Conservation (phyloP, 257 asterid species). For the Nicotiana noctiflora region DNA sequence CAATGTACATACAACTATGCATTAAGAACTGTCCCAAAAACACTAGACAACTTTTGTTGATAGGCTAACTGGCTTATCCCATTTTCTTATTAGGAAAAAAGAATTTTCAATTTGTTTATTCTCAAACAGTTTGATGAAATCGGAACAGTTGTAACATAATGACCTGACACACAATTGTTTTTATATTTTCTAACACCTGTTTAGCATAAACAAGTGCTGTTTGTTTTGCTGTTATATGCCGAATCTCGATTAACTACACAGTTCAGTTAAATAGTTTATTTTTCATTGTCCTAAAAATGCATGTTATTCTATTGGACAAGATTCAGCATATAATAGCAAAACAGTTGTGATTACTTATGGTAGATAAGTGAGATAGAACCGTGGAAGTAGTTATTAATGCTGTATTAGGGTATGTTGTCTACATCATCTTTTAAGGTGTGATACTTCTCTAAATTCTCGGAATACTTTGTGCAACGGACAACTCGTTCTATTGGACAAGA, state of each 20-base stretch:
- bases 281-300: background rate
- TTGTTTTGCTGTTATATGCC: too few relatives aligned
- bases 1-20: constrained; percentile 7
- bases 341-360: too few relatives aligned
- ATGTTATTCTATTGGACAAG: background rate
- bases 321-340: background rate
- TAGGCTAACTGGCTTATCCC: constrained; percentile 8
- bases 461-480: too few relatives aligned
- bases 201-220: too few relatives aligned
- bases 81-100: background rate
- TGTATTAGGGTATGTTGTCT: too few relatives aligned
- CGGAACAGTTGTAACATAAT: constrained; percentile 4
- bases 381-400: rapidly evolving
- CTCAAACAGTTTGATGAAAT: background rate
- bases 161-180: background rate
- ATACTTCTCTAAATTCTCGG: too few relatives aligned
- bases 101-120: background rate
- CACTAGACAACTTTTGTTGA: constrained; percentile 5
- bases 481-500: background rate
- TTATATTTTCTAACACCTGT: background rate
- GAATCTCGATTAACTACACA: too few relatives aligned
- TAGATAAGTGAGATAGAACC: too few relatives aligned
- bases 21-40: constrained; percentile 7
- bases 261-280: background rate
- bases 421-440: too few relatives aligned